phyloP scores from a whole-genome alignment of 805 yeast genomes.

The Kregervanrija delftensis region DNA sequence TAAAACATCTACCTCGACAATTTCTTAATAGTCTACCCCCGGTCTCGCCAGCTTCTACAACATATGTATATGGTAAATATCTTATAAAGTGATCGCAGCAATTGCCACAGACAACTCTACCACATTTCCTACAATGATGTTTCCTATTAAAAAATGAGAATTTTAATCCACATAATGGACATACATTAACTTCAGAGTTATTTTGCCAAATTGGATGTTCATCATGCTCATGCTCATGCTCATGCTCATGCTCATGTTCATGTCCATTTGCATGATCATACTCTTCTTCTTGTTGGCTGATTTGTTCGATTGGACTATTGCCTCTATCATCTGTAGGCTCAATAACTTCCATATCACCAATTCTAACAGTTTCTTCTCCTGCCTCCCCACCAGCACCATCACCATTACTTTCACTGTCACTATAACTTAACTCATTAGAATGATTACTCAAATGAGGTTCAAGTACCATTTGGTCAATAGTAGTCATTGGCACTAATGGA shows the following conservation, averaged over 20 bases:
- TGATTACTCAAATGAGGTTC: too few relatives aligned
- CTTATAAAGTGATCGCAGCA: conserved; percentile 52
- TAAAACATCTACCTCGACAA: conserved; percentile 31
- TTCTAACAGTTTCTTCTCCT: too few relatives aligned
- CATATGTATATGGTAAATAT: conserved; percentile 53
- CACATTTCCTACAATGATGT: conserved; percentile 82
- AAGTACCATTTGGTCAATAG: too few relatives aligned
- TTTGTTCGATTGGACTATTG: too few relatives aligned
- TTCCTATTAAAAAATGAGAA: conserved; percentile 63
- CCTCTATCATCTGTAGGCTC: too few relatives aligned
- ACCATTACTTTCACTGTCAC: too few relatives aligned
- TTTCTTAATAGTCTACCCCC: conserved; percentile 6
- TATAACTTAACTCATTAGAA: too few relatives aligned
- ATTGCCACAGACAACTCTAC: conserved; percentile 64
- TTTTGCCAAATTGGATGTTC: conserved; percentile 58
- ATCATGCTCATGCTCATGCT: not conserved
- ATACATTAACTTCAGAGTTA: conserved; percentile 45
- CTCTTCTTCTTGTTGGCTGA: too few relatives aligned
- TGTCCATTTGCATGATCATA: not conserved
- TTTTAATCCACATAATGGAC: conserved; percentile 45
- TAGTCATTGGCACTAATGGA: too few relatives aligned
- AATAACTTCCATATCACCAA: too few relatives aligned
- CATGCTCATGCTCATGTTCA: not conserved
- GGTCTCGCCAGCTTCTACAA: conserved; percentile 35
- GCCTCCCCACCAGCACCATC: too few relatives aligned